phyloP scores from a whole-genome alignment of 2,329 filamentous ascomycete species.

The Pseudogymnoascus sp. region DNA sequence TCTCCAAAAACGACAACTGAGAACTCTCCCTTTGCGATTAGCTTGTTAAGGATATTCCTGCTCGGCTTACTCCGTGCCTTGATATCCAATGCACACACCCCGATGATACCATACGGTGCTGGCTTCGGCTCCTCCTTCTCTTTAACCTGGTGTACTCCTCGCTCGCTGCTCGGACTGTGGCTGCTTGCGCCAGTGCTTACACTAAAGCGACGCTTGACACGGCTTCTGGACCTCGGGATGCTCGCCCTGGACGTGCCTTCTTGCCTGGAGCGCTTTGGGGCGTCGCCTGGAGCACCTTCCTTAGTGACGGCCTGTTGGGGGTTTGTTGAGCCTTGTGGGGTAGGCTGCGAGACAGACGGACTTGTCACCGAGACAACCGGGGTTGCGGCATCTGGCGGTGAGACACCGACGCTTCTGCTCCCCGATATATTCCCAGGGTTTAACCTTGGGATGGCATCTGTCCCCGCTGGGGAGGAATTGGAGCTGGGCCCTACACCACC shows the following conservation, averaged over 20 bases:
- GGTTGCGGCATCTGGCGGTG: slow-evolving; percentile 39
- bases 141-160: slow-evolving; percentile 40
- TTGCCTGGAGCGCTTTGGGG: slow-evolving; percentile 16
- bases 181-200: slow-evolving; percentile 71
- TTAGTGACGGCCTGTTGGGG: slow-evolving; percentile 38
- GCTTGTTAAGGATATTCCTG: slow-evolving; percentile 85
- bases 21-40: slow-evolving; percentile 86
- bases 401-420: slow-evolving; percentile 12
- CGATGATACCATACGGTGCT: slow-evolving; percentile 61
- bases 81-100: slow-evolving; percentile 88
- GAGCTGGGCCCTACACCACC: slow-evolving; percentile 43
- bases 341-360: slow-evolving; percentile 35
- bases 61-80: slow-evolving; percentile 97
- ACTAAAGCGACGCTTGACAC: slow-evolving; percentile 67
- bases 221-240: slow-evolving; percentile 55
- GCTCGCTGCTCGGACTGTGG: slow-evolving; percentile 68
- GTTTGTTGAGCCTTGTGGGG: slow-evolving; percentile 35
- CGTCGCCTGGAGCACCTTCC: not conserved
- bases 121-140: slow-evolving; percentile 54
- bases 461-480: slow-evolving; percentile 44
- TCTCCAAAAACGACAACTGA: slow-evolving; percentile 97
- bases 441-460: slow-evolving; percentile 33
- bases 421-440: slow-evolving; percentile 18
- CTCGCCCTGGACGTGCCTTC: slow-evolving; percentile 30
- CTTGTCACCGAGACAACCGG: slow-evolving; percentile 47